phyloP scores from a whole-genome alignment of 257 asterid species.

The Petrea volubilis region DNA sequence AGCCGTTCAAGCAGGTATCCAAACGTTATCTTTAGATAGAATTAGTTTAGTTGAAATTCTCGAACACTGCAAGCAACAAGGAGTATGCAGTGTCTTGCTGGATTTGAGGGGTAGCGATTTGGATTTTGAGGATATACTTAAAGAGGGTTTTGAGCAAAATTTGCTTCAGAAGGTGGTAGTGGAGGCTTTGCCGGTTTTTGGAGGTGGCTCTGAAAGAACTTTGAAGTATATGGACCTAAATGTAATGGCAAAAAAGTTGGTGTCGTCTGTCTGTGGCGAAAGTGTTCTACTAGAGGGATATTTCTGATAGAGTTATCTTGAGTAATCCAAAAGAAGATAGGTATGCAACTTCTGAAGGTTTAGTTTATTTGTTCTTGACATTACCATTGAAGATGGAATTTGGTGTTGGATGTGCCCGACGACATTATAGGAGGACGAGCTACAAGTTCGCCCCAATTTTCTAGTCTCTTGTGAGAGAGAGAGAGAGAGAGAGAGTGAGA shows the following conservation, averaged over 20 bases:
- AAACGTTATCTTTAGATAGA: constrained; percentile 40
- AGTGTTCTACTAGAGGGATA: constrained; percentile 77
- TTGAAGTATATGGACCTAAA: constrained; percentile 28
- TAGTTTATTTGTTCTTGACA: background rate
- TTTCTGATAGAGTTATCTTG: constrained; percentile 32
- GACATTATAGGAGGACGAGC: no score
- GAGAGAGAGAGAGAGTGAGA: no score
- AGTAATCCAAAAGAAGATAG: background rate
- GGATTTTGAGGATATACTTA: constrained; percentile 58
- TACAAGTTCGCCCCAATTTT: background rate
- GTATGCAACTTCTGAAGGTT: background rate
- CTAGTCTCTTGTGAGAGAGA: background rate
- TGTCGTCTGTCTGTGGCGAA: constrained; percentile 47
- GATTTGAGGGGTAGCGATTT: constrained; percentile 49
- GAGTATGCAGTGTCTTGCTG: constrained; percentile 69
- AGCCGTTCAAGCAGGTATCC: constrained; percentile 41
- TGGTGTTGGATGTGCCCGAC: no score
- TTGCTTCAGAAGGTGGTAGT: constrained; percentile 77
- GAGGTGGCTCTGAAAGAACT: constrained; percentile 33
- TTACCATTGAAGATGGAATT: background rate
- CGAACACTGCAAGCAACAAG: constrained; percentile 71
- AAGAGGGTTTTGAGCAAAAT: constrained; percentile 60
- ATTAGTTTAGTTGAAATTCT: constrained; percentile 53
- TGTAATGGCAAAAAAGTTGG: constrained; percentile 48
- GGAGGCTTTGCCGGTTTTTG: constrained; percentile 66